phyloP scores from a whole-genome alignment of 257 asterid species.

The Rubia yunnanensis region DNA sequence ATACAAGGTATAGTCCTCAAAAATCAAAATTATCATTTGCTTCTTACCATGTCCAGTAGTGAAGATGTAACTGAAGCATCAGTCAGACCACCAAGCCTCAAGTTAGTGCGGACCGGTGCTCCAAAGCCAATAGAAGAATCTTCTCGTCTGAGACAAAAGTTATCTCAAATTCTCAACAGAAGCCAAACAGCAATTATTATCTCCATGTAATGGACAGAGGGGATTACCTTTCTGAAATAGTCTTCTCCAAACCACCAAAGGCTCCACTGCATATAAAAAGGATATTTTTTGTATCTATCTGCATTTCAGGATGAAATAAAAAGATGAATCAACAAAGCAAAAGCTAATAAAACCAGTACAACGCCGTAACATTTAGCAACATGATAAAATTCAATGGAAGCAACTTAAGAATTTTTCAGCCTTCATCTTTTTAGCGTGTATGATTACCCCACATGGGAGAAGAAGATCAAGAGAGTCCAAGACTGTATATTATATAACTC shows the following conservation, averaged over 20 bases:
- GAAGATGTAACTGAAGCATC: constrained; percentile 56
- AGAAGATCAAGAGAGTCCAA: background rate
- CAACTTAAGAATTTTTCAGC: background rate
- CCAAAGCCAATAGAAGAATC: constrained; percentile 96
- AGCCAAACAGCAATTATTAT: constrained; percentile 6
- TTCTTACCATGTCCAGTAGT: constrained; percentile 68
- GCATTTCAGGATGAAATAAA: constrained; percentile 22
- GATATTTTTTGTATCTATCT: constrained; percentile 76
- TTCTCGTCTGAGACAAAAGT: constrained; percentile 45
- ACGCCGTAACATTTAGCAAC: background rate
- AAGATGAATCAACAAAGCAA: background rate
- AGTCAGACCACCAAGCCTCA: constrained; percentile 56
- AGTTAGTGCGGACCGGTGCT: constrained; percentile 69
- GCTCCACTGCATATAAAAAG: constrained; percentile 96
- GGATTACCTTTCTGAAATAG: constrained; percentile 77
- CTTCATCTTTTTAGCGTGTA: background rate
- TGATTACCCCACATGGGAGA: background rate
- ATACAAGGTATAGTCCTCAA: background rate
- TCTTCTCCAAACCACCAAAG: constrained; percentile 79
- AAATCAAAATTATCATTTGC: background rate
- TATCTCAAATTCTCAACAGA: constrained; percentile 8
- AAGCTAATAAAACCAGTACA: background rate
- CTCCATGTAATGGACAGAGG: constrained; percentile 1
- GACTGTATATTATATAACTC: background rate
- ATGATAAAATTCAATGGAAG: background rate